phyloP scores from a whole-genome alignment of 768 basidiomycete species.

The Calocybe gangraenosa region DNA sequence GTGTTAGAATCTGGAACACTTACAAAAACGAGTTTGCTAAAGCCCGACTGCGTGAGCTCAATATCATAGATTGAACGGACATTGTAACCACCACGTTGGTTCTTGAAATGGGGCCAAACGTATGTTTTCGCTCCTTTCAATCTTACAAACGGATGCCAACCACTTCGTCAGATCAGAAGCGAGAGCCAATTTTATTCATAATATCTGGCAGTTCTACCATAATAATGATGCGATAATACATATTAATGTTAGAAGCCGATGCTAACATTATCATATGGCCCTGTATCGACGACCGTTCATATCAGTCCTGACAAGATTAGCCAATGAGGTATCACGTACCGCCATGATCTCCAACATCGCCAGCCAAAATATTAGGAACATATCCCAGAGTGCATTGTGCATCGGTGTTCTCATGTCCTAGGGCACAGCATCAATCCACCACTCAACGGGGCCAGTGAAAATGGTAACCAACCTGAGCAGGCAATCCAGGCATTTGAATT shows the following conservation, averaged over 20 bases:
- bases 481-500: conserved; percentile 14
- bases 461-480: conserved; percentile 13
- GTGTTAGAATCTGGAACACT: conserved; percentile 84
- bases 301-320: too few species aligned
- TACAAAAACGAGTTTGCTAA: conserved; percentile 95
- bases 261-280: conserved; percentile 15
- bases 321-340: conserved; percentile 5
- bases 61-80: conserved; percentile 63
- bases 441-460: too few species aligned
- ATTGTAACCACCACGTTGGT: conserved; percentile 6
- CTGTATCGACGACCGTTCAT: not conserved
- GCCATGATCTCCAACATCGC: conserved; percentile 13
- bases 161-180: too few species aligned
- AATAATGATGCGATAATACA: not conserved
- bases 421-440: not conserved
- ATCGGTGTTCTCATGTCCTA: conserved; percentile 19
- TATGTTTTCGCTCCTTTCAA: not conserved
- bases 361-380: conserved; percentile 15
- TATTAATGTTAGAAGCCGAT: conserved; percentile 11
- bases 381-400: conserved; percentile 17
- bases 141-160: not conserved
- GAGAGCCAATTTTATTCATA: not conserved
- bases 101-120: not conserved
- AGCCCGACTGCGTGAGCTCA: conserved; percentile 71
- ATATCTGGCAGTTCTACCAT: not conserved